Conservation (phyloP, 2,329 filamentous ascomycete species). For the Hypoxylon sp. region DNA sequence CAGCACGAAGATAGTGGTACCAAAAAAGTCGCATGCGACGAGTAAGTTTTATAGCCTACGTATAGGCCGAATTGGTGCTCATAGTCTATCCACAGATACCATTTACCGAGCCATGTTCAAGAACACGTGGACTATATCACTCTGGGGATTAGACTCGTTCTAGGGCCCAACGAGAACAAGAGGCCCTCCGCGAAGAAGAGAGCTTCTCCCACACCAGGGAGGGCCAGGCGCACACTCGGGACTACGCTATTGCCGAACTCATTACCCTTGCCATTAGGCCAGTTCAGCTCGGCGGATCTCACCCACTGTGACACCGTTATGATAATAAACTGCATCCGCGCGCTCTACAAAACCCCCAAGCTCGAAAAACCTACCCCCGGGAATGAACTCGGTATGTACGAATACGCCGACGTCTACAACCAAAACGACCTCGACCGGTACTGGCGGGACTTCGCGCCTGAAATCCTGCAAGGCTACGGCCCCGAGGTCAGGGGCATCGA, state of each 20-base stretch:
- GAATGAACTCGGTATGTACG: slow-evolving; percentile 29
- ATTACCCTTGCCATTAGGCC: neutral
- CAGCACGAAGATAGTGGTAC: slow-evolving; percentile 46
- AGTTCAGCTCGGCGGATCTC: neutral
- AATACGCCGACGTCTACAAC: slow-evolving; percentile 31
- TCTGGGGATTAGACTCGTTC: slow-evolving; percentile 37
- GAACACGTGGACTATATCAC: slow-evolving; percentile 51
- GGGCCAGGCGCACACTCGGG: neutral
- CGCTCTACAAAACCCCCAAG: slow-evolving; percentile 20
- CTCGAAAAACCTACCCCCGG: slow-evolving; percentile 26
- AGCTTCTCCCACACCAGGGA: neutral
- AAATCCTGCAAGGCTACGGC: slow-evolving; percentile 28
- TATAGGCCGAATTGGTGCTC: neutral
- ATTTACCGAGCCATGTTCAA: slow-evolving; percentile 44
- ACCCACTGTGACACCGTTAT: slow-evolving; percentile 9
- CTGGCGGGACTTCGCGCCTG: slow-evolving; percentile 23
- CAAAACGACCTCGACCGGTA: slow-evolving; percentile 26
- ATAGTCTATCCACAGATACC: slow-evolving; percentile 35
- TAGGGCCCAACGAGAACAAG: slow-evolving; percentile 39
- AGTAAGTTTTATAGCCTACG: neutral
- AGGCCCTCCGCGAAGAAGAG: neutral
- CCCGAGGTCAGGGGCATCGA: slow-evolving; percentile 32
- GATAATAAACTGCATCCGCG: slow-evolving; percentile 27
- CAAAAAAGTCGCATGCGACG: slow-evolving; percentile 3
- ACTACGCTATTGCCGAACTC: neutral